A percentile compares a stretch with the other conserved stretches of the same genome.
Evolutionary conservation across 306 rosid species (phyloP).

Genomic region (Cucumis cinereus): DNA sequence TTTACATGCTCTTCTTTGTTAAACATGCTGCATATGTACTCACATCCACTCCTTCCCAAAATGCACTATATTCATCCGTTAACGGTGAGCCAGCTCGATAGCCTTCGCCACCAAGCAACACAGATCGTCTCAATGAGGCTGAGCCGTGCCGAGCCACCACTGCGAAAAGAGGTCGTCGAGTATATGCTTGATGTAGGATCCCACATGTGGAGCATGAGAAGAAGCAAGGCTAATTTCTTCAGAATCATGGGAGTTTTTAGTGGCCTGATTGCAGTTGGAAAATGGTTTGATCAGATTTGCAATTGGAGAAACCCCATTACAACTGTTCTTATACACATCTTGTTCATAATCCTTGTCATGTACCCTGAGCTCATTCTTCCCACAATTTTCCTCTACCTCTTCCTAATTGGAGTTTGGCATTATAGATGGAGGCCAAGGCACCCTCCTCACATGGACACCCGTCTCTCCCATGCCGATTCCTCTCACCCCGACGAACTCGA

Average conservation of each 20-base stretch:
- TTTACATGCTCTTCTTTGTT: conserved; percentile 57
- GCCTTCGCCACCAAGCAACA: conserved; percentile 59
- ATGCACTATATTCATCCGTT: conserved; percentile 63
- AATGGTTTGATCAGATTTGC: conserved; percentile 68
- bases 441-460: conserved; percentile 79
- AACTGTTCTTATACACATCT: conserved; percentile 44
- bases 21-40: conserved; percentile 68
- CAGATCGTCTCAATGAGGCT: conserved; percentile 53
- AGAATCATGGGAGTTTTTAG: conserved; percentile 57
- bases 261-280: conserved; percentile 60
- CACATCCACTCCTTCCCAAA: conserved; percentile 54
- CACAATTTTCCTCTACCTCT: conserved; percentile 62
- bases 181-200: conserved; percentile 62
- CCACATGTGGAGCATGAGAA: conserved; percentile 73
- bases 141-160: conserved; percentile 53
- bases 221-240: conserved; percentile 69
- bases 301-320: conserved; percentile 63
- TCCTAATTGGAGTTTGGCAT: conserved; percentile 67
- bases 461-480: conserved; percentile 50
- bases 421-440: conserved; percentile 75
- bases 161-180: conserved; percentile 61
- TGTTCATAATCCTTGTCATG: conserved; percentile 58
- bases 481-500: conserved; percentile 54
- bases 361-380: conserved; percentile 68
- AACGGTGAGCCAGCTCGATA: conserved; percentile 54